Evolutionary conservation across 768 basidiomycete species (phyloP).

Genomic region (Xanthoconium purpureum): DNA sequence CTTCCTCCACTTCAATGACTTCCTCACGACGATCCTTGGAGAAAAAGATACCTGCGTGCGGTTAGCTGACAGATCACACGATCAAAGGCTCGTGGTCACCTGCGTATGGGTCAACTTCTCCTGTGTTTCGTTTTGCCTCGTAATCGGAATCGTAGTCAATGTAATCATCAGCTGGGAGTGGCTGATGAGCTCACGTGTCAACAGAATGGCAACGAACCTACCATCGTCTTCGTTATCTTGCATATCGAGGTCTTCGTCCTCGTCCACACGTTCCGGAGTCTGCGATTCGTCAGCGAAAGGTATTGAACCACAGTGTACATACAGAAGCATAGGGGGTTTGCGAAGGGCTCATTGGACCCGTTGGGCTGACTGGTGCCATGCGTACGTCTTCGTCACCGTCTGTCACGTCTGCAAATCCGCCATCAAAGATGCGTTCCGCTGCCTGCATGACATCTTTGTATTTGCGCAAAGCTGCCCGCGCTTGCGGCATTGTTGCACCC

Average conservation of each 20-base stretch:
- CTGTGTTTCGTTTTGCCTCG: slow-evolving; percentile 45
- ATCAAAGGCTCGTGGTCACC: slow-evolving; percentile 41
- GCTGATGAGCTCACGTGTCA: slow-evolving; percentile 8
- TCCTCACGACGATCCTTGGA: slow-evolving; percentile 91
- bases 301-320: not conserved
- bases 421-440: slow-evolving; percentile 81
- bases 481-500: slow-evolving; percentile 83
- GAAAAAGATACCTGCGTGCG: slow-evolving; percentile 76
- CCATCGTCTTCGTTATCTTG: slow-evolving; percentile 54
- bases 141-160: slow-evolving; percentile 84
- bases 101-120: slow-evolving; percentile 85
- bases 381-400: slow-evolving; percentile 49
- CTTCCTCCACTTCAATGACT: slow-evolving; percentile 88
- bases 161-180: slow-evolving; percentile 49
- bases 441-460: slow-evolving; percentile 91
- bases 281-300: slow-evolving; percentile 24
- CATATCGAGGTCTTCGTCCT: slow-evolving; percentile 46
- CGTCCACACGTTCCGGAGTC: slow-evolving; percentile 60
- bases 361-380: slow-evolving; percentile 36
- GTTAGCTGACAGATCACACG: slow-evolving; percentile 4
- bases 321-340: slow-evolving; percentile 27
- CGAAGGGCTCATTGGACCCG: slow-evolving; percentile 27
- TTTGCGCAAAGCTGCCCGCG: slow-evolving; percentile 75
- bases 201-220: slow-evolving; percentile 15
- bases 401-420: slow-evolving; percentile 75